Conservation (phyloP, 139 green algal species). For the Parachlorella kessleri region DNA sequence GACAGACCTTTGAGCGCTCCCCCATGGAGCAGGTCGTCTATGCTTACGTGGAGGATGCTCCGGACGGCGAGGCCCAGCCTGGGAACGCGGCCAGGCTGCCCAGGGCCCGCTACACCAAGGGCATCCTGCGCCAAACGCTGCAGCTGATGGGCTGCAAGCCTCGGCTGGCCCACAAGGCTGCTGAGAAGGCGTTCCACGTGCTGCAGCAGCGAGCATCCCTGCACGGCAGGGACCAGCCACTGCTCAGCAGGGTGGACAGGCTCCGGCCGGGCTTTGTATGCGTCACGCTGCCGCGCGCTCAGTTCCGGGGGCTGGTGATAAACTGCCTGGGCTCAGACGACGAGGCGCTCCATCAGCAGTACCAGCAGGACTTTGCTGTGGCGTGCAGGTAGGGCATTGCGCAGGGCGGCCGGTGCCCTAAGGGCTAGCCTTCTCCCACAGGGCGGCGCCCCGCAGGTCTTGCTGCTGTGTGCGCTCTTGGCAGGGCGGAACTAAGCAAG, state of each 20-base stretch:
- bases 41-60: neutral
- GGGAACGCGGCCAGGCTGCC: neutral
- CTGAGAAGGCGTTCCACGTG: slow-evolving; percentile 28
- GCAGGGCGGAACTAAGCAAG: neutral
- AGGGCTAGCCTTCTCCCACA: neutral
- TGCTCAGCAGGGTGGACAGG: neutral
- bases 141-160: slow-evolving; percentile 83
- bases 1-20: no score
- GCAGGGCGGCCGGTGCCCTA: no score
- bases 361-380: neutral
- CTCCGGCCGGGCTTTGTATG: neutral
- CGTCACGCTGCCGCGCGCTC: slow-evolving; percentile 23
- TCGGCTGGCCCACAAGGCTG: slow-evolving; percentile 68
- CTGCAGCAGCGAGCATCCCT: slow-evolving; percentile 36
- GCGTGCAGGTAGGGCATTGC: neutral
- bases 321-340: slow-evolving; percentile 26
- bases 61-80: neutral
- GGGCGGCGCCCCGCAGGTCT: neutral
- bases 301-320: slow-evolving; percentile 44
- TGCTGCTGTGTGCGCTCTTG: neutral
- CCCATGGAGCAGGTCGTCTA: no score
- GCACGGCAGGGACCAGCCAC: slow-evolving; percentile 11
- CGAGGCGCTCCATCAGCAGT: neutral
- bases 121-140: slow-evolving; percentile 65
- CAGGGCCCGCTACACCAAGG: slow-evolving; percentile 69